Base-by-base conservation (phyloP, 257 asterid species). In the Nyctanthes arbortristis region DNA sequence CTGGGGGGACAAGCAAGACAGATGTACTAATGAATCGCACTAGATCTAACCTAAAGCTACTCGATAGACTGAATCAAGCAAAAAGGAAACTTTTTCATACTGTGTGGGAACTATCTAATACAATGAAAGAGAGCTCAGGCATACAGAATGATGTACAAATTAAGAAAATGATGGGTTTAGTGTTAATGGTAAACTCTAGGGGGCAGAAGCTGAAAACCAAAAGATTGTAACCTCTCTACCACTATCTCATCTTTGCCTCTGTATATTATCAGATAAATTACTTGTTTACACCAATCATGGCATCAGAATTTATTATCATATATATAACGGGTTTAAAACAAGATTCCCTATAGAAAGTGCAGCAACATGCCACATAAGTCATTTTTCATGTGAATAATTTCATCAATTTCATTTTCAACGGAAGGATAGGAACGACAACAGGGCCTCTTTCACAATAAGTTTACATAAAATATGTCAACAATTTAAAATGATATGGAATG, bases 381-480 rank as follows among this genome's bases (percentile, higher is more conserved):
- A 37, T 64, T 13, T 35, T 8, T 61, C 31, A 16, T 29, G 5
- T 30, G 20, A 31, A 31, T n/a, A 22, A 39, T 39, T 56, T 55
- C 61, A 34, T 28, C 27, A 12, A 43, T 65, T 62, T 12, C 14
- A 70, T 47, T 47, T 47, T 47, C 56, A 28, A 52, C 36, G 52
- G 45, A 69, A 34, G 11, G 27, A 27, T 33, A n/a, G 55, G 62
- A 22, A 49, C 7, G 28, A 62, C 27, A 24, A 8, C 22, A 8
- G 25, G 32, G 27, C 57, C 33, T 20, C 25, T 52, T 47, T 27
- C 28, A n/a, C 65, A 58, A 22, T 11, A 58, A 28, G 24, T 28
- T 10, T 27, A 56, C 28, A 67, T 5, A 72, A 10, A 52, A 30
- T 58, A 59, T 39, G 27, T 34, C 70, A 70, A 47, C 2, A 68